phyloP scores from a whole-genome alignment of 2,329 filamentous ascomycete species.

The Calonectria montana region DNA sequence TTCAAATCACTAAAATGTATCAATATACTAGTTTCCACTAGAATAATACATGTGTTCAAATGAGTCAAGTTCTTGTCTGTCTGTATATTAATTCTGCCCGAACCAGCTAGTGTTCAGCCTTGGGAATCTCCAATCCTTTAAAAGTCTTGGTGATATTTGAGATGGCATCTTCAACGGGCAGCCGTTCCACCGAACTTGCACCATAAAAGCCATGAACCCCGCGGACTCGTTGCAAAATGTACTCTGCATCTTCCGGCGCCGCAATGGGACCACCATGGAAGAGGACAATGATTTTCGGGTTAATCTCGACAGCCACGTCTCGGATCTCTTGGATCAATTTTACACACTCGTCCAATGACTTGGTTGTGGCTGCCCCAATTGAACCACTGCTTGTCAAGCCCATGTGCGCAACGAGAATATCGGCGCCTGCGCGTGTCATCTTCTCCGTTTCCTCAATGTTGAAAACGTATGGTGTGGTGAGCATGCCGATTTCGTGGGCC shows the following conservation, averaged over 20 bases:
- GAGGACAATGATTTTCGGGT: background rate
- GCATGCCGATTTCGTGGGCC: background rate
- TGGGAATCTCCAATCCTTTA: background rate
- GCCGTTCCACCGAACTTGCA: background rate
- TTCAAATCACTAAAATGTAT: background rate
- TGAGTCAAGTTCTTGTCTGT: background rate
- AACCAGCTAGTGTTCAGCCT: background rate
- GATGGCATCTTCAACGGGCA: background rate
- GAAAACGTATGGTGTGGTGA: background rate
- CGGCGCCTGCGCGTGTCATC: background rate
- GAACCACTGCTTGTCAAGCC: background rate
- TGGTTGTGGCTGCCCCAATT: background rate
- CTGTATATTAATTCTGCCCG: background rate
- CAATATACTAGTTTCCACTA: background rate
- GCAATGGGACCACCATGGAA: background rate
- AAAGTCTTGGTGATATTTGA: background rate
- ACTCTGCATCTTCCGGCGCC: background rate
- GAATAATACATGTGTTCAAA: background rate
- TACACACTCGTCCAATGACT: background rate
- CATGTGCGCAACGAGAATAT: background rate
- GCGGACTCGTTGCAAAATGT: background rate
- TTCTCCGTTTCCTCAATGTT: background rate
- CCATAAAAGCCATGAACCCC: background rate
- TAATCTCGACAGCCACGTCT: background rate
- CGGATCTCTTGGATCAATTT: background rate